Base-by-base conservation (phyloP, 2,329 filamentous ascomycete genomes). In the Botrytis aclada region DNA sequence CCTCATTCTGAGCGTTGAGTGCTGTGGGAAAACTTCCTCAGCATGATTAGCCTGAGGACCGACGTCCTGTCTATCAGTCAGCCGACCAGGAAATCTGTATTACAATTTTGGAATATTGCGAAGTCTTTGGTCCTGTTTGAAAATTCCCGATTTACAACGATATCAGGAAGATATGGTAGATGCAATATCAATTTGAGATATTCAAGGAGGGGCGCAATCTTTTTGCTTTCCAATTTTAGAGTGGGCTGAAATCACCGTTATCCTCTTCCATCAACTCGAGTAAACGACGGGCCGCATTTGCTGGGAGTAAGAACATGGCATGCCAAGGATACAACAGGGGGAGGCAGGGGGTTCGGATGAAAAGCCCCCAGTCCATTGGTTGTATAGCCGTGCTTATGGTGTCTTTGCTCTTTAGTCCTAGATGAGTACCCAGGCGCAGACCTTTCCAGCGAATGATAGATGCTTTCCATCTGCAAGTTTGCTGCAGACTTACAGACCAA, bases 141-240 rank as follows among this genome's bases (percentile, higher is more conserved):
- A n/a, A 39, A 22, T 6, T 71, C 29, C 67, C 51, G n/a, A 61
- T 45, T n/a, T 45, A 45, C 20, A 14, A n/a, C 39, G 6, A n/a
- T 6, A 29, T 22, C 29, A 61, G 34, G 63, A 62, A 45, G 69
- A 32, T 47, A 60, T 34, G 29, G 66, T 22, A 67, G 64, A 54
- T n/a, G 25, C 34, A 54, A n/a, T 39, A n/a, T 61, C 34, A 39
- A 61, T n/a, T 51, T 37, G 51, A 67, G 65, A 66, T 75, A 72
- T 74, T 75, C 72, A 71, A 74, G 41, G 72, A 58, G 72, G 67
- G 72, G 74, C 74, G 72, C 72, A 75, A 75, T 72, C 45, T 45
- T 63, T 54, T 34, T 74, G 65, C 65, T 70, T 69, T 69, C 74
- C 73, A 75, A 74, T 72, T 72, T 74, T 75, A 75, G 74, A 75